Percentiles rank a stretch among this genome's conserved stretches.
Conservation (phyloP, 306 rosid species). For the Glycine soja region DNA sequence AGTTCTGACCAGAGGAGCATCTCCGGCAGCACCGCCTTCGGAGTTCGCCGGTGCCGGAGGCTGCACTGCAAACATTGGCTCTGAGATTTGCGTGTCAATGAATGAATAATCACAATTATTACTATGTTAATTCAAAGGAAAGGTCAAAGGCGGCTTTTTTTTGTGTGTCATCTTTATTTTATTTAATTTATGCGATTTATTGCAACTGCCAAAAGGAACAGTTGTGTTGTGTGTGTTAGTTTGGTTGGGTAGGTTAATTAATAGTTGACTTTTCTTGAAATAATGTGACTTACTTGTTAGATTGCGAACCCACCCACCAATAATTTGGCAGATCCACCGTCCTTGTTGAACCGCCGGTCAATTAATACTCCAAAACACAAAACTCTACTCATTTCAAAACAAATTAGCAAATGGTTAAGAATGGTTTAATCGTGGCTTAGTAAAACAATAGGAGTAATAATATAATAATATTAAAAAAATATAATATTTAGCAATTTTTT, state of each 20-base stretch:
- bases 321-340: constrained; percentile 4
- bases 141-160: neutral
- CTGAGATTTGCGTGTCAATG: neutral
- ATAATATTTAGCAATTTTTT: too few relatives aligned
- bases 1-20: constrained; percentile 48
- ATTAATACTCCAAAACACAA: neutral
- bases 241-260: constrained; percentile 2
- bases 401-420: neutral
- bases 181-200: too few relatives aligned
- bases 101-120: neutral
- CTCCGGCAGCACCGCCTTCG: neutral
- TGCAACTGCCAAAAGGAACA: neutral
- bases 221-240: neutral
- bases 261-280: constrained; percentile 10
- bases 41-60: neutral
- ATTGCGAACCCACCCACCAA: neutral
- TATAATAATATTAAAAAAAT: too few relatives aligned
- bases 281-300: neutral
- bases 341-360: neutral
- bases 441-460: too few relatives aligned
- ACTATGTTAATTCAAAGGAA: neutral
- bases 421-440: too few relatives aligned
- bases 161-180: too few relatives aligned
- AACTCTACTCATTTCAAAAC: neutral
- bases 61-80: constrained; percentile 12